These are phyloP conservation scores for Fonsecaea multimorphosa DNA, from an alignment of 2,329 filamentous ascomycete genomes.

Conservation along the genomic window DNA sequence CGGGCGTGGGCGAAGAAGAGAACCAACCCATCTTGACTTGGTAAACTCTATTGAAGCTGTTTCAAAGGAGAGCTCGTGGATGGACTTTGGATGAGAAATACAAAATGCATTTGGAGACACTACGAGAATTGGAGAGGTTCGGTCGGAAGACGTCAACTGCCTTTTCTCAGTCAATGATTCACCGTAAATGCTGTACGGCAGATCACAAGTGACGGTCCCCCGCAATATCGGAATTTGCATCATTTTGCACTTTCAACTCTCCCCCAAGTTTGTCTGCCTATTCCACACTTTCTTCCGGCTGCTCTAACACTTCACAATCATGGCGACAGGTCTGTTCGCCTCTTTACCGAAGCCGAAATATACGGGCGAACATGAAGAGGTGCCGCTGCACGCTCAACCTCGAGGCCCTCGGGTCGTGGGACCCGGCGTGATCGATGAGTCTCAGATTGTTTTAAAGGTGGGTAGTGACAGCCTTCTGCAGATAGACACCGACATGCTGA, in stretches of 20 bases:
- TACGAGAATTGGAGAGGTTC: not conserved
- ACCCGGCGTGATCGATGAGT: conserved; percentile 79
- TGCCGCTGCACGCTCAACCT: conserved; percentile 72
- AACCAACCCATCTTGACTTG: conserved; percentile 33
- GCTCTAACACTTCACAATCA: conserved; percentile 16
- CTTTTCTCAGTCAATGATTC: not conserved
- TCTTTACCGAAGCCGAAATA: conserved; percentile 90
- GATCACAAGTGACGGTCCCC: not conserved
- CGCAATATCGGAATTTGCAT: conserved; percentile 22
- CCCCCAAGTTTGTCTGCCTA: not conserved
- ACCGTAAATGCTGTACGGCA: conserved; percentile 9
- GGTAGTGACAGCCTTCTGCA: conserved; percentile 6
- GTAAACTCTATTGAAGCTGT: not conserved
- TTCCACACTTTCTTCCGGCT: not conserved
- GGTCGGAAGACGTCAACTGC: conserved; percentile 16
- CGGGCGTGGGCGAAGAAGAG: conserved; percentile 31
- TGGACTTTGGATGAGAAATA: conserved; percentile 32
- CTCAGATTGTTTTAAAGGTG: conserved; percentile 80
- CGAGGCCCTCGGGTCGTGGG: conserved; percentile 83
- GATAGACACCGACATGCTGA: conserved; percentile 11
- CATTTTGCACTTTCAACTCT: conserved; percentile 10
- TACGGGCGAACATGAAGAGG: conserved; percentile 84
- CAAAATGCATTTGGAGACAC: conserved; percentile 19
- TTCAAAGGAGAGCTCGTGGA: not conserved
- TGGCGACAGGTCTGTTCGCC: conserved; percentile 72